A percentile compares a stretch with the other conserved stretches of the same genome.
phyloP scores from a whole-genome alignment of 2,329 filamentous ascomycete genomes.

The Hymenoscyphus albidus region DNA sequence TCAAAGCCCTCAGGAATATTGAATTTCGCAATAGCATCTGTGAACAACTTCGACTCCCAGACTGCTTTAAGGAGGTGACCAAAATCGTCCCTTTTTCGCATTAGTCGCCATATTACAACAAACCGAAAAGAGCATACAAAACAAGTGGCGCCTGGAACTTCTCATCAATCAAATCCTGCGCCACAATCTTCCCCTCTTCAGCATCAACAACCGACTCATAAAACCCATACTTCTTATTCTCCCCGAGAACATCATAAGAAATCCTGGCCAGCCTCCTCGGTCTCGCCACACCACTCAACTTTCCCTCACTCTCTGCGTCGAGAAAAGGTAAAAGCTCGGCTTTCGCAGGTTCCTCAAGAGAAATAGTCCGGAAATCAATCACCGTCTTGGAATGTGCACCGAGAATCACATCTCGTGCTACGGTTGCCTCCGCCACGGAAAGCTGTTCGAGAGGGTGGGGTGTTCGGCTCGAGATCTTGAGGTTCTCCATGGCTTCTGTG shows the following conservation, averaged over 20 bases:
- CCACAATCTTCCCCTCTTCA: conserved; percentile 38
- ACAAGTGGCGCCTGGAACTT: conserved; percentile 46
- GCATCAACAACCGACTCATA: conserved; percentile 51
- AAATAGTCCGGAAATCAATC: conserved; percentile 60
- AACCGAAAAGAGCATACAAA: conserved; percentile 32
- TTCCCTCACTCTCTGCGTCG: conserved; percentile 42
- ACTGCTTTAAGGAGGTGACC: conserved; percentile 46
- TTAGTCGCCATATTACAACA: neutral
- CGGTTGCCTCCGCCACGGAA: conserved; percentile 43
- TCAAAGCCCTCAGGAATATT: conserved; percentile 52
- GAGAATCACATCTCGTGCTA: conserved; percentile 48
- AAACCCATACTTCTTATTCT: conserved; percentile 50
- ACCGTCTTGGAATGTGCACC: conserved; percentile 33
- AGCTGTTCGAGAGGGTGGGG: conserved; percentile 47
- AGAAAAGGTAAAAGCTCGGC: conserved; percentile 46
- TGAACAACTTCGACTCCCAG: conserved; percentile 49
- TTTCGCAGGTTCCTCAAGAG: conserved; percentile 52
- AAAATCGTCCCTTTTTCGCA: conserved; percentile 42
- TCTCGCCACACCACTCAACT: conserved; percentile 37
- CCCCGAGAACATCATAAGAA: conserved; percentile 53
- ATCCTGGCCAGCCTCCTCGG: conserved; percentile 49
- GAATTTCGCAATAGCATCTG: conserved; percentile 47
- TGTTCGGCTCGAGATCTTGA: neutral
- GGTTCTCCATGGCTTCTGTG: neutral
- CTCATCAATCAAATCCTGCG: conserved; percentile 45